These are phyloP conservation scores for Aspergillus sp. DNA, from an alignment of 2,329 filamentous ascomycete genomes.

Conservation along the genomic window DNA sequence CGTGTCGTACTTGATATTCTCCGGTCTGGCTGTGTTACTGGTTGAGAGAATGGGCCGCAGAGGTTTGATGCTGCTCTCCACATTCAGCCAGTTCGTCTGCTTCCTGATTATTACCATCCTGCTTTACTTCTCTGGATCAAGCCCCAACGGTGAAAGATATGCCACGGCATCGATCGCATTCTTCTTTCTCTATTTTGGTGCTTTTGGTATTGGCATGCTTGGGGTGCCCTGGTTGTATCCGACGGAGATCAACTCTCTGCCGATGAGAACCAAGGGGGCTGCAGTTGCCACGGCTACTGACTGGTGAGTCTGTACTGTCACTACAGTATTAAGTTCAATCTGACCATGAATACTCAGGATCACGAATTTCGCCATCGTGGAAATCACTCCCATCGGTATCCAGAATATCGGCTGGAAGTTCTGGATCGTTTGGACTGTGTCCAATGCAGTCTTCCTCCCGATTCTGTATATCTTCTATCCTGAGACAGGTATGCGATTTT, in stretches of 20 bases:
- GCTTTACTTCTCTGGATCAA: constrained; percentile 38
- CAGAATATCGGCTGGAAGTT: constrained; percentile 40
- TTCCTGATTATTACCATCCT: constrained; percentile 53
- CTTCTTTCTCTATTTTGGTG: constrained; percentile 53
- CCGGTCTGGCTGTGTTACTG: constrained; percentile 45
- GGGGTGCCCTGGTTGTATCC: constrained; percentile 39
- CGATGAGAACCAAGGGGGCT: constrained; percentile 48
- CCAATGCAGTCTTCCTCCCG: constrained; percentile 49
- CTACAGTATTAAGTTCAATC: constrained; percentile 2
- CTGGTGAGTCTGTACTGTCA: constrained; percentile 39
- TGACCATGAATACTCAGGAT: constrained; percentile 15
- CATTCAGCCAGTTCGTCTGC: constrained; percentile 50
- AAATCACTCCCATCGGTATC: constrained; percentile 47
- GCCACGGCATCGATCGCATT: constrained; percentile 44
- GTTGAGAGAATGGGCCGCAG: constrained; percentile 54
- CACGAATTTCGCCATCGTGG: constrained; percentile 34
- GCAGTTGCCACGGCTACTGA: constrained; percentile 50
- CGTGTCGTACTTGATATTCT: constrained; percentile 50
- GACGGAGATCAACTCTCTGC: constrained; percentile 48
- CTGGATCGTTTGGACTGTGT: constrained; percentile 46
- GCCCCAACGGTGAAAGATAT: background rate
- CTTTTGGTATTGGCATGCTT: constrained; percentile 47
- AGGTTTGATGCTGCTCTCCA: constrained; percentile 56
- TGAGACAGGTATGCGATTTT: constrained; percentile 22
- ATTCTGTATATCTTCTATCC: constrained; percentile 44